Conservation (phyloP, 179 eudicot species). For the Actinidia chinensis region DNA sequence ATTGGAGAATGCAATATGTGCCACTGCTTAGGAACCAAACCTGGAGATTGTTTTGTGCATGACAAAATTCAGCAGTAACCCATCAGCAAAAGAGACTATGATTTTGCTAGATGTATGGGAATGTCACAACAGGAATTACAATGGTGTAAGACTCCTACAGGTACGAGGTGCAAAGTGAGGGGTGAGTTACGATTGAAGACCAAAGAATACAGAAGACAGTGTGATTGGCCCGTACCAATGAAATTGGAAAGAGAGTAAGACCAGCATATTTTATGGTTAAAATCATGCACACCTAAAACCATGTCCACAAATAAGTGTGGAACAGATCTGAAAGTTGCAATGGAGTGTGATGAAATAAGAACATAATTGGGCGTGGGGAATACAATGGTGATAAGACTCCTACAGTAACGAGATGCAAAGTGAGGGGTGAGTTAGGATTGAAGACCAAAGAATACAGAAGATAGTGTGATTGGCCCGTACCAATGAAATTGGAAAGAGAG, state of each 20-base stretch:
- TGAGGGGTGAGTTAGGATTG: neutral
- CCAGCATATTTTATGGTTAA: neutral
- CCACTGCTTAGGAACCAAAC: too few relatives aligned
- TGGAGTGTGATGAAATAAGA: neutral
- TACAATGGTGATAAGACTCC: neutral
- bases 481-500: neutral
- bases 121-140: neutral
- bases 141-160: neutral
- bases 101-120: neutral
- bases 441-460: neutral
- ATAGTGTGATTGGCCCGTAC: neutral
- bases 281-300: neutral
- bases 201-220: neutral
- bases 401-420: neutral
- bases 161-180: neutral
- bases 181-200: neutral
- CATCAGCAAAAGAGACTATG: neutral
- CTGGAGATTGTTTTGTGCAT: neutral
- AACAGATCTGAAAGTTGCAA: neutral
- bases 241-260: neutral
- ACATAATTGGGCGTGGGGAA: neutral
- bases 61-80: neutral
- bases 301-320: neutral
- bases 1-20: too few relatives aligned
- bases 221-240: neutral